Conservation (phyloP, 106 monocot species). For the Cymbidium sinense region DNA sequence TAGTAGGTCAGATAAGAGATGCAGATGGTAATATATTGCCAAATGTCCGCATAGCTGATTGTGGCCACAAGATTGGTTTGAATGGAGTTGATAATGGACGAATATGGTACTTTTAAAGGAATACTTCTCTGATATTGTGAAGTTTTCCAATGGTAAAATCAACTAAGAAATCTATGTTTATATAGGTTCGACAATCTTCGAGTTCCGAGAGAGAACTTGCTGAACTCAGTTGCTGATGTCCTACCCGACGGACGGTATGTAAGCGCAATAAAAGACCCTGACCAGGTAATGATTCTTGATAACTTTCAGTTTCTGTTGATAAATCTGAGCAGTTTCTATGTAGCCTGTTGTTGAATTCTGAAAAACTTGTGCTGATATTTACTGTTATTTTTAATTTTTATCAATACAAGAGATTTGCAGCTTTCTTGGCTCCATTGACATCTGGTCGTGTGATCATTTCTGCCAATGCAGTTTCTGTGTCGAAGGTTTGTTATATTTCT, state of each 20-base stretch:
- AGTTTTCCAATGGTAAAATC: background rate
- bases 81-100: conserved; percentile 99
- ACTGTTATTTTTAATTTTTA: background rate
- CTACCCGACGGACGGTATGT: conserved; percentile 71
- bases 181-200: conserved; percentile 87
- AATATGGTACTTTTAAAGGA: conserved; percentile 60
- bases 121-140: background rate
- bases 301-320: background rate
- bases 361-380: background rate
- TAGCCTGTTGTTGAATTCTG: background rate
- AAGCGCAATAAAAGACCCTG: conserved; percentile 71
- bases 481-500: conserved; percentile 47
- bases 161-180: background rate
- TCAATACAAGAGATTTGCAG: conserved; percentile 82
- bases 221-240: conserved; percentile 92
- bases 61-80: conserved; percentile 96
- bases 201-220: conserved; percentile 84
- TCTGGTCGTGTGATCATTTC: conserved; percentile 79
- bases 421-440: conserved; percentile 87
- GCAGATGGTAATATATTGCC: conserved; percentile 69
- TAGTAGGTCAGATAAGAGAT: conserved; percentile 92
- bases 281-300: conserved; percentile 42
- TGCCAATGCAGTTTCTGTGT: conserved; percentile 46
- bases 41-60: conserved; percentile 82
- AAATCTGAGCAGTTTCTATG: background rate